phyloP scores from a whole-genome alignment of 345 rosid species.

The Brassica carinata region DNA sequence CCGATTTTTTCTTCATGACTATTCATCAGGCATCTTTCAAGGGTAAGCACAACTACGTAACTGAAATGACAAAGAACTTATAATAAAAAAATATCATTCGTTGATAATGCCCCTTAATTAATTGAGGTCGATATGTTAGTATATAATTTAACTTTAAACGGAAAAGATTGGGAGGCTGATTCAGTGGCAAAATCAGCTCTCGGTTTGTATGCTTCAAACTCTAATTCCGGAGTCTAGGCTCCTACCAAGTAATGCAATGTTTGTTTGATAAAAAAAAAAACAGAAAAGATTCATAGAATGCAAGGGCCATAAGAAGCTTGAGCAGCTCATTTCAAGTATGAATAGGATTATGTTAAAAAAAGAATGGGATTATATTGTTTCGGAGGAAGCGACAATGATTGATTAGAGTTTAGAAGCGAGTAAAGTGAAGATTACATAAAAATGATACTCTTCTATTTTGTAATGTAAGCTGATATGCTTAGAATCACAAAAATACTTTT shows the following conservation, averaged over 20 bases:
- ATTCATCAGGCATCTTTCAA: constrained; percentile 16
- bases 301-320: background rate
- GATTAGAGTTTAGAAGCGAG: background rate
- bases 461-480: too few relatives aligned
- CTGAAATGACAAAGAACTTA: background rate
- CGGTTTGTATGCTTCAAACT: too few relatives aligned
- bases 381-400: constrained; percentile 17
- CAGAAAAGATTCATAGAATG: constrained; percentile 7
- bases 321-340: constrained; percentile 33
- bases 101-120: background rate
- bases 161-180: too few relatives aligned
- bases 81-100: background rate
- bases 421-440: background rate
- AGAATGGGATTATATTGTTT: constrained; percentile 20
- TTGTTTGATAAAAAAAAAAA: too few relatives aligned
- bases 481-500: too few relatives aligned
- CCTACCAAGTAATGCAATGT: too few relatives aligned
- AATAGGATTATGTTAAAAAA: constrained; percentile 6
- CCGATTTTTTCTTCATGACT: background rate
- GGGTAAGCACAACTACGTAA: constrained; percentile 1
- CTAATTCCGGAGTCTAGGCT: too few relatives aligned
- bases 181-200: too few relatives aligned
- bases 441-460: too few relatives aligned
- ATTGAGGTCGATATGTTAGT: background rate
- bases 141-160: background rate